Evolutionary conservation across 2,329 filamentous ascomycete species (phyloP).

Genomic region (Penicillium vulpinum): DNA sequence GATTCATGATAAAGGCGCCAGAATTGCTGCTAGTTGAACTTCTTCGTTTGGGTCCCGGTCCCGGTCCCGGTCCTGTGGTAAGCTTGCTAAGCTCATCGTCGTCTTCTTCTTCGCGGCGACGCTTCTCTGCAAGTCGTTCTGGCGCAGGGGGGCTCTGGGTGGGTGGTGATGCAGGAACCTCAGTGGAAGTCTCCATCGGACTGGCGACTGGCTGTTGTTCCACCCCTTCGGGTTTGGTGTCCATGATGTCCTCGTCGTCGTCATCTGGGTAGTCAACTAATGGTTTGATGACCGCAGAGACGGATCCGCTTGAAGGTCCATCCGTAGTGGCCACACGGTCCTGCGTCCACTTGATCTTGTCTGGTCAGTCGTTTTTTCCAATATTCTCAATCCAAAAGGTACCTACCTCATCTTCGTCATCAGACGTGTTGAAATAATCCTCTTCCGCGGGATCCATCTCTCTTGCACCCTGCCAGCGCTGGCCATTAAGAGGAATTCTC

Average conservation of each 20-base stretch:
- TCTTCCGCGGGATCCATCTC: conserved; percentile 85
- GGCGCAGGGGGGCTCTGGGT: conserved; percentile 51
- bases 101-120: conserved; percentile 81
- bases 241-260: conserved; percentile 72
- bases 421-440: conserved; percentile 88
- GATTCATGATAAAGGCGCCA: conserved; percentile 34
- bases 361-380: background rate
- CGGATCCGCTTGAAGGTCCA: conserved; percentile 57
- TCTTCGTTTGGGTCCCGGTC: conserved; percentile 45
- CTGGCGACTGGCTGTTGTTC: conserved; percentile 25
- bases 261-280: conserved; percentile 93
- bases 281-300: conserved; percentile 64
- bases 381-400: background rate
- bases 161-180: conserved; percentile 24
- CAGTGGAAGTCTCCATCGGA: conserved; percentile 29
- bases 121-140: conserved; percentile 83
- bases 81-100: conserved; percentile 90
- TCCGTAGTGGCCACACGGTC: conserved; percentile 36
- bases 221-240: conserved; percentile 48
- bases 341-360: conserved; percentile 35
- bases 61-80: conserved; percentile 49
- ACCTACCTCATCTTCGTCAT: conserved; percentile 72
- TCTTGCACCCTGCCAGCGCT: conserved; percentile 69
- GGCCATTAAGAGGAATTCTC: conserved; percentile 55
- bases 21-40: conserved; percentile 44